Conservation (phyloP, 2,329 filamentous ascomycete genomes). For the Penicillium brasilianum region DNA sequence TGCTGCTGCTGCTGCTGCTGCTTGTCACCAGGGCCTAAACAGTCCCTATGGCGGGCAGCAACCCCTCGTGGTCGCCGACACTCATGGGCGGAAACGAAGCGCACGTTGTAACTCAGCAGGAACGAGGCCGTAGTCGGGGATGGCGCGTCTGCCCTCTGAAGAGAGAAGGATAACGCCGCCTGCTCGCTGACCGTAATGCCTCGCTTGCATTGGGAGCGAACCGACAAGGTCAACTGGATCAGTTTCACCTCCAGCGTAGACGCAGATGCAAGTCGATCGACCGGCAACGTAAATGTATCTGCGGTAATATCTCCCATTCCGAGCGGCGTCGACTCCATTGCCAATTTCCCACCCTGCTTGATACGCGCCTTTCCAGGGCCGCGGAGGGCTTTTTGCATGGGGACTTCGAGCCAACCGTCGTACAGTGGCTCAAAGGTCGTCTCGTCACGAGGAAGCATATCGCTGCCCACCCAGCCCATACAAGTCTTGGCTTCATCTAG, state of each 20-base stretch:
- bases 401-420: constrained; percentile 58
- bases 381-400: constrained; percentile 39
- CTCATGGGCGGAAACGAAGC: constrained; percentile 61
- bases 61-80: constrained; percentile 54
- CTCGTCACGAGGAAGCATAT: constrained; percentile 46
- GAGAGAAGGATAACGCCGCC: constrained; percentile 36
- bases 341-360: constrained; percentile 46
- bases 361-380: constrained; percentile 48
- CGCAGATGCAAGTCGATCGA: constrained; percentile 33
- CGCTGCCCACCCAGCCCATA: constrained; percentile 60
- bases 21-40: background rate
- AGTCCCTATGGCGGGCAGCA: constrained; percentile 20
- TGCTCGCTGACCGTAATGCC: constrained; percentile 29
- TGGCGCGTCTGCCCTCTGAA: constrained; percentile 16
- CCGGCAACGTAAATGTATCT: constrained; percentile 45
- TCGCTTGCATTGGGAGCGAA: constrained; percentile 22
- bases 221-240: constrained; percentile 33
- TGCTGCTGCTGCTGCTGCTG: background rate
- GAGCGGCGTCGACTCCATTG: constrained; percentile 47
- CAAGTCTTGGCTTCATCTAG: constrained; percentile 53
- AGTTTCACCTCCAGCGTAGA: constrained; percentile 27
- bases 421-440: constrained; percentile 32
- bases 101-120: constrained; percentile 56
- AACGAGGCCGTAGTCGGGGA: constrained; percentile 37
- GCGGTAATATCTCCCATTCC: constrained; percentile 46